Evolutionary conservation across 352 stramenopile species (phyloP), one percentile per base, ranked within the genome.

Genomic region (Globisporangium radiosum): DNA sequence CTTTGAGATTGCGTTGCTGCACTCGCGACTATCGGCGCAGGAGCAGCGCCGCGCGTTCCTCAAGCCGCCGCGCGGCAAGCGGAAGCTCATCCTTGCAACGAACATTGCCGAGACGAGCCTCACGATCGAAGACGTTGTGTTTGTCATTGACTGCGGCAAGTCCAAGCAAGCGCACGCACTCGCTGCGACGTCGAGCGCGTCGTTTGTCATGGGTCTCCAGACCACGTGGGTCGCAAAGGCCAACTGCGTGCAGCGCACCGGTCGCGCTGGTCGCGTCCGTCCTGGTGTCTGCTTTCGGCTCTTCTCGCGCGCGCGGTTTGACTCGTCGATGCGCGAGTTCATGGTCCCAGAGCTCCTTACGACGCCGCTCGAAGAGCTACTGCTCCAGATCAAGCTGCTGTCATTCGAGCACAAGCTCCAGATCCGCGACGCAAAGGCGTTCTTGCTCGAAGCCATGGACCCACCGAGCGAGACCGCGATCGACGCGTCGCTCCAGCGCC

Each of bases 51-150:
- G 70, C 9, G 84, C 81, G 13, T 94, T 94, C 60, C 60, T 82
- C 42, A 85, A 74, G 15, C 76, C 84, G 2, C 71, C 76, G 6
- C 62, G 62, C 5, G 79, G 79, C 33, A 85, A 86, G 57, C 73
- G 81, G 53, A 93, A 95, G 60, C 63, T 95, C 6, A 86, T 95
- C 42, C 78, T 98, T 51, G 77, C 90, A 5, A 99, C 96, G 0
- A 99, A 98, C 64, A 97, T 99, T 52, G 95, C 95, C 5, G 96
- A 99, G 72, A 98, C 95, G 11, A 98, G 87, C 65, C 72, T 99
- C 4, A 99, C 96, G 11, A 97, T 99, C n/a, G 92, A 97, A 42
- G 85, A 95, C 59, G 92, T 99, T 33, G 89, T 92, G 9, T 96
- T 96, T 57, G 85, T 95, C 5, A 81, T 95, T 44, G 85, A 95